Evolutionary conservation across 208 protist species (phyloP), one percentile per base, ranked within the genome.

Genomic region (Acanthamoeba divionensis): DNA sequence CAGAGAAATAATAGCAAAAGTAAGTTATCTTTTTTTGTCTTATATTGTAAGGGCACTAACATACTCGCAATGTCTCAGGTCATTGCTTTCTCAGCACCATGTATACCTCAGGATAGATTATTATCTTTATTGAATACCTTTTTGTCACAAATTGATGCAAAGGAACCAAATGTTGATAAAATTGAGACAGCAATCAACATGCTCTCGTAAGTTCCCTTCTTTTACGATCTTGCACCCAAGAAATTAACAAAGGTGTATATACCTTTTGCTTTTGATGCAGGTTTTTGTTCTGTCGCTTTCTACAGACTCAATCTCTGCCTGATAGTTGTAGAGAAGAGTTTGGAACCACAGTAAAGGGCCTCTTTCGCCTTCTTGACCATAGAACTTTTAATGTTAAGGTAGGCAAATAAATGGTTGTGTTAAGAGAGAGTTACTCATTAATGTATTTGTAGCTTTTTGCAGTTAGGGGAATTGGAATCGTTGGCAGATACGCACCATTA

Each of bases 101-200:
- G 65, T 29, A 18, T 85, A 36, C 75, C 75, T 9, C 29, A 50
- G n/a, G 75, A 62, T 36, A 47, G 75, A 2, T 50, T 85, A 38
- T 50, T 85, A 8, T 5, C 47, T 13, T 66, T 85, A 36, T 47
- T 85, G 75, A 18, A 85, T n/a, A 65, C 75, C 9, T 85, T 65
- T 55, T 38, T 85, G 24, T 55, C 75, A 1, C 75, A 85, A n/a
- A 47, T 85, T 12, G 52, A 85, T n/a, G 50, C 36, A 24, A 63
- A 63, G 55, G 60, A 89, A 44, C 33, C 31, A 26, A 89, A 89
- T 45, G n/a, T 71, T 10, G 80, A 89, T 45, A 89, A 89, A 44
- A 33, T 89, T 26, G 80, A 89, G 31, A 63, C 60, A 13, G 60
- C 57, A 21, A 89, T 71, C 45, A 85, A 85, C 52, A 31, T 44